Percentiles rank a stretch among this genome's conserved stretches.
These are phyloP conservation scores for Thelephora terrestris DNA, from an alignment of 1,284 basidiomycete genomes.

Conservation along the genomic window DNA sequence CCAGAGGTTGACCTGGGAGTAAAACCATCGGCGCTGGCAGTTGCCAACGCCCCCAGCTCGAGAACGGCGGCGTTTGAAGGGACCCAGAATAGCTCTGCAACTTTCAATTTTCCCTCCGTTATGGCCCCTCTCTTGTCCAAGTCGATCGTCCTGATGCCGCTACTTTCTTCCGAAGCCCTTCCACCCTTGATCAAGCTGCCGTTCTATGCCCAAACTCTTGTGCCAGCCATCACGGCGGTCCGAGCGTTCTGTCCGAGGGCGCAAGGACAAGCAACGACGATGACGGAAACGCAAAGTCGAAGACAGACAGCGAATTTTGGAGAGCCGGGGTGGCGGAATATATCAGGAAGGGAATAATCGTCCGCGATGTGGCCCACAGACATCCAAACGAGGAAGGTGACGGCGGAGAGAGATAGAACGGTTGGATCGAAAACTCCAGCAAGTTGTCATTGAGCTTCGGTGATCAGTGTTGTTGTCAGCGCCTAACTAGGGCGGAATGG, in stretches of 20 bases:
- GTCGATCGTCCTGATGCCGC: conserved; percentile 71
- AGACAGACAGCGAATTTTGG: conserved; percentile 89
- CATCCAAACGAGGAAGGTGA: conserved; percentile 88
- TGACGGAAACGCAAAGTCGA: conserved; percentile 95
- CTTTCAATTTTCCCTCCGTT: conserved; percentile 76
- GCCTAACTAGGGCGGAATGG: too few relatives aligned
- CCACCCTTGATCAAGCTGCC: conserved; percentile 99
- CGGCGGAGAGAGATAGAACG: conserved; percentile 73
- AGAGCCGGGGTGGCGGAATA: conserved; percentile 79
- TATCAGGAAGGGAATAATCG: conserved; percentile 58
- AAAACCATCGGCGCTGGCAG: conserved; percentile 47
- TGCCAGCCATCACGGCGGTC: conserved; percentile 99
- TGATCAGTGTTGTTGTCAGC: conserved; percentile 51
- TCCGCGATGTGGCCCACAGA: conserved; percentile 57
- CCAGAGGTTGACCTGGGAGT: conserved; percentile 35
- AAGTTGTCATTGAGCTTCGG: conserved; percentile 95
- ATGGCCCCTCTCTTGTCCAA: conserved; percentile 98
- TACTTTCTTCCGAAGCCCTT: conserved; percentile 86
- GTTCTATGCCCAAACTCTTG: conserved; percentile 93
- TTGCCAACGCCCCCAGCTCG: conserved; percentile 30
- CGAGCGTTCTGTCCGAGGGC: conserved; percentile 94
- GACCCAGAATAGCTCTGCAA: conserved; percentile 73
- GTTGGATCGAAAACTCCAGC: conserved; percentile 94
- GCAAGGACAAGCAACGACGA: conserved; percentile 98
- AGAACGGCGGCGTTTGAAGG: conserved; percentile 24